Conservation (phyloP, 805 yeast species). For the Diddensiella caesifluorescens region DNA sequence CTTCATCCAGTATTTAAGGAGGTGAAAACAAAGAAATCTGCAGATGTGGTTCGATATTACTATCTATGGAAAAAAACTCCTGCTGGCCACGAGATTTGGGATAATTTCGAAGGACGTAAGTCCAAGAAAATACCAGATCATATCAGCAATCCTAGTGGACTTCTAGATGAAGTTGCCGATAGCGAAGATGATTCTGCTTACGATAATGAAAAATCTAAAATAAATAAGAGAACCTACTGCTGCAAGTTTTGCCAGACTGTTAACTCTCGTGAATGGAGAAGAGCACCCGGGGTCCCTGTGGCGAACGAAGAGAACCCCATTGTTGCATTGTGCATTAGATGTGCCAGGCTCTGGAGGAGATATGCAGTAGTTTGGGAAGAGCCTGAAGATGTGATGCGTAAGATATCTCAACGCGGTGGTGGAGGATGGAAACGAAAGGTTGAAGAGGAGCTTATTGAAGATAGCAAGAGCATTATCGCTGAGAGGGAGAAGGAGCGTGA, state of each 20-base stretch:
- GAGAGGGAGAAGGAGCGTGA: slow-evolving; percentile 28
- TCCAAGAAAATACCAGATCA: slow-evolving; percentile 22
- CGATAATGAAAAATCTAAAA: slow-evolving; percentile 47
- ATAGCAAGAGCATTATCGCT: slow-evolving; percentile 34
- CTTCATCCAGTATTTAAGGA: slow-evolving; percentile 64
- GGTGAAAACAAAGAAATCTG: slow-evolving; percentile 66
- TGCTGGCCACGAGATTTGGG: slow-evolving; percentile 76
- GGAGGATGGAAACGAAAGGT: slow-evolving; percentile 54
- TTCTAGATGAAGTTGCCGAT: slow-evolving; percentile 51
- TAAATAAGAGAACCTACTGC: slow-evolving; percentile 39
- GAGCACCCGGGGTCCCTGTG: slow-evolving; percentile 57
- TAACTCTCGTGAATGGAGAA: slow-evolving; percentile 58
- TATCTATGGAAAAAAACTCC: slow-evolving; percentile 89
- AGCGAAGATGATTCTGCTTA: slow-evolving; percentile 67
- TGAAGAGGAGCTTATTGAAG: slow-evolving; percentile 59
- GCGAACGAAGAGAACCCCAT: slow-evolving; percentile 36
- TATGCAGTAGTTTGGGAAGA: slow-evolving; percentile 85
- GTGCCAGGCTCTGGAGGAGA: slow-evolving; percentile 88
- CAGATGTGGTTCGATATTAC: slow-evolving; percentile 80
- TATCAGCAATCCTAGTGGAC: slow-evolving; percentile 23
- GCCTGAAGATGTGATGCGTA: slow-evolving; percentile 60
- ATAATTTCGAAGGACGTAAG: slow-evolving; percentile 64
- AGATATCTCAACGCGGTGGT: slow-evolving; percentile 39
- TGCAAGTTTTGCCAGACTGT: slow-evolving; percentile 71
- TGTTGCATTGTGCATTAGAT: slow-evolving; percentile 70